Base-by-base conservation (phyloP, 1,284 basidiomycete genomes). In the Somion occarium region DNA sequence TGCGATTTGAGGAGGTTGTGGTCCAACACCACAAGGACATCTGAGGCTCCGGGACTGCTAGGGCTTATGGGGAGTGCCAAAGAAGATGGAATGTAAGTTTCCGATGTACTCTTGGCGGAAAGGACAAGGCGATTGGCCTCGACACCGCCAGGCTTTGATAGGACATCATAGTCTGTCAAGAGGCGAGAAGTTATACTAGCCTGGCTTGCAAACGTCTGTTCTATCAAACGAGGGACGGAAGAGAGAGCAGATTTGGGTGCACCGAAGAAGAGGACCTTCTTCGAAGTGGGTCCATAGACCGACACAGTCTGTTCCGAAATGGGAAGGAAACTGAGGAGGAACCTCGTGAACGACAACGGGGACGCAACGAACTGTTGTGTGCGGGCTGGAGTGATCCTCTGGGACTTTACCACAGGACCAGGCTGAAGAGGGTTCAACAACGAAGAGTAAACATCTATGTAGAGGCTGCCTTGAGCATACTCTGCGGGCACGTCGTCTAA, bases 21-120 rank as follows among this genome's bases (percentile, higher is more conserved):
- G 52, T 91, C 89, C 19, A 88, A 68, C n/a, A 90, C 67, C n/a
- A 77, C 84, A 42, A 85, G 64, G 63, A 90, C 86, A 64, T 89
- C 85, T 1, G 78, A 73, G 45, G 70, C 69, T n/a, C 81, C 79
- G 0, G 54, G 48, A 50, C 69, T 70, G 5, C 63, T 58, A n/a
- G 65, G 61, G n/a, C 74, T 75, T 39, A 83, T 66, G 18, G 83
- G 81, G 11, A 87, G 60, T 5, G 68, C 59, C 38, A 76, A 57
- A 15, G 79, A 72, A 23, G 86, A 61, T 12, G 85, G 82, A 9
- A 78, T 50, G 50, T 66, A 65, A 18, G 52, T 55, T 9, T 55
- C 54, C n/a, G 19, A 26, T 18, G 64, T 66, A 0, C 63, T 64
- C 53, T 73, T 76, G n/a, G 78, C 67, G 9, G 79, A 72, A 22